Evolutionary conservation across 169 alveolate genomes (phyloP).

Genomic region (Cryptosporidium sp.): DNA sequence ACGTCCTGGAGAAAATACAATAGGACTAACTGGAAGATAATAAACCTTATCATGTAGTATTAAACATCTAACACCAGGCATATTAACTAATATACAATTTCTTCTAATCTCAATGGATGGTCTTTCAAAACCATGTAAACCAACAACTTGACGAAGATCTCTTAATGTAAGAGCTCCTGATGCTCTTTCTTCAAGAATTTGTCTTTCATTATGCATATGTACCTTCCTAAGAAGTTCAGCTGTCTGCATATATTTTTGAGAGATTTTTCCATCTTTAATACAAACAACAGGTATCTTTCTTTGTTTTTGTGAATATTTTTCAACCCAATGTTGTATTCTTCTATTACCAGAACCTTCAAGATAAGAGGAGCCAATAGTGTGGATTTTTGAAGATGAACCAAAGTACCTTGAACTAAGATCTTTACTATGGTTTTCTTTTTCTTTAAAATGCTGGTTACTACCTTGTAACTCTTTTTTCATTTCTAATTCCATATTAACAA

Average conservation of each 20-base stretch:
- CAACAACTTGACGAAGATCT: slow-evolving; percentile 71
- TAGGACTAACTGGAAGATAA: slow-evolving; percentile 46
- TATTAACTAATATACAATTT: slow-evolving; percentile 63
- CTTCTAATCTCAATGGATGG: slow-evolving; percentile 76
- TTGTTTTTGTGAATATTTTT: slow-evolving; percentile 61
- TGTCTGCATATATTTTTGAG: slow-evolving; percentile 60
- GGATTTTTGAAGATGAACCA: background rate
- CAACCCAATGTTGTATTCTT: slow-evolving; percentile 51
- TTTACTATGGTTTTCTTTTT: background rate
- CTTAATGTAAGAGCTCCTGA: slow-evolving; percentile 67
- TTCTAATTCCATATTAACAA: background rate
- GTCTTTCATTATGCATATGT: slow-evolving; percentile 67
- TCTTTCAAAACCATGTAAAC: slow-evolving; percentile 65
- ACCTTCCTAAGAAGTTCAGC: slow-evolving; percentile 71
- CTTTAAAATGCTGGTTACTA: background rate
- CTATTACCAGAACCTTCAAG: background rate
- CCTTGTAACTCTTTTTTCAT: background rate
- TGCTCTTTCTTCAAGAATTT: slow-evolving; percentile 60
- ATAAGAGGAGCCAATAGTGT: background rate
- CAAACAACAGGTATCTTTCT: slow-evolving; percentile 68
- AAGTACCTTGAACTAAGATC: background rate
- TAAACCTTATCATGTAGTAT: slow-evolving; percentile 70
- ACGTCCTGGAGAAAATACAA: slow-evolving; percentile 12
- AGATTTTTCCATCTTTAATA: slow-evolving; percentile 54
- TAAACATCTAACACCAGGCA: slow-evolving; percentile 77